A percentile compares a stretch with the other conserved stretches of the same genome.
Evolutionary conservation across 2,329 filamentous ascomycete genomes (phyloP).

Genomic region (Aschersonia sp.): DNA sequence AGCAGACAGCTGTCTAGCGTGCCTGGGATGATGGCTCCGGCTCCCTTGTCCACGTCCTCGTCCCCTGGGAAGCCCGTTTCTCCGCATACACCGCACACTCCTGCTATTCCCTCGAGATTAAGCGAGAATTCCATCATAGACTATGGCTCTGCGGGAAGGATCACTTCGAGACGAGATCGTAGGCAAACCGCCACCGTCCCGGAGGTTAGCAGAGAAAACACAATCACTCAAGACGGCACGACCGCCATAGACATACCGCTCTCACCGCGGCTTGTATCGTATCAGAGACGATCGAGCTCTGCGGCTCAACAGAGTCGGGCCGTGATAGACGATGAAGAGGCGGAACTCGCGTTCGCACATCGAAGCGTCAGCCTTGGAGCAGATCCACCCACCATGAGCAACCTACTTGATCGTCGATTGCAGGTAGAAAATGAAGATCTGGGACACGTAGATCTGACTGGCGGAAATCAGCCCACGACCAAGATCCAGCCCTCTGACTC

Average conservation of each 20-base stretch:
- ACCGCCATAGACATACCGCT: conserved; percentile 61
- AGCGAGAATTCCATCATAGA: conserved; percentile 68
- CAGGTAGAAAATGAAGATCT: conserved; percentile 17
- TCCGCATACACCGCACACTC: conserved; percentile 82
- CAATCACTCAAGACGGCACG: conserved; percentile 35
- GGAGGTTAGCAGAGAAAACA: conserved; percentile 20
- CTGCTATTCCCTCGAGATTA: conserved; percentile 82
- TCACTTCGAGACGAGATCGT: conserved; percentile 14
- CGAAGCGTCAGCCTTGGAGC: conserved; percentile 55
- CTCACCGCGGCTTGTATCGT: conserved; percentile 45
- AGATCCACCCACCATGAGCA: conserved; percentile 49
- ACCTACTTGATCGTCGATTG: conserved; percentile 35
- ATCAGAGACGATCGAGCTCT: conserved; percentile 52
- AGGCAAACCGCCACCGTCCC: conserved; percentile 12
- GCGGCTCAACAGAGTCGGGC: conserved; percentile 48
- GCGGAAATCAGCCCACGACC: conserved; percentile 24
- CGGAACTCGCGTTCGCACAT: conserved; percentile 45
- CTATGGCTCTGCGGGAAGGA: conserved; percentile 15
- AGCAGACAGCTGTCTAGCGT: conserved; percentile 45
- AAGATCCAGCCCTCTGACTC: conserved; percentile 24
- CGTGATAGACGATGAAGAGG: conserved; percentile 41
- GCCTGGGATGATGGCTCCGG: conserved; percentile 53
- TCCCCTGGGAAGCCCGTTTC: conserved; percentile 85
- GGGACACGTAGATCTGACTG: conserved; percentile 8
- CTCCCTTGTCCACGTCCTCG: conserved; percentile 69